Evolutionary conservation across 805 yeast genomes (phyloP), one percentile per base, ranked within the genome.

Genomic region (Cyberlindnera maclurae): DNA sequence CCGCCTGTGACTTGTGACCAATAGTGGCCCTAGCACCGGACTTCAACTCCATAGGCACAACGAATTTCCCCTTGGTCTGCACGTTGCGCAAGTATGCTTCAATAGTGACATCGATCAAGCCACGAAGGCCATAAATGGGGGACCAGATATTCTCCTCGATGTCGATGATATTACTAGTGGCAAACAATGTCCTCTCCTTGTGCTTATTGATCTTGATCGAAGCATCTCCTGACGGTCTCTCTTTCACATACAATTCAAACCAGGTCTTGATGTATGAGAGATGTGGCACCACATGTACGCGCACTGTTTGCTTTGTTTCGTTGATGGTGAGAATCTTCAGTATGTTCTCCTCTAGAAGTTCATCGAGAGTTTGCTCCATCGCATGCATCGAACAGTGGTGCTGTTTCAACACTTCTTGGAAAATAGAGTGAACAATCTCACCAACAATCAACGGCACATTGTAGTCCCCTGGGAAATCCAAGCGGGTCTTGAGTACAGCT

Each of bases 81-180:
- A 52, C 44, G 5, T 65, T 66, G 32, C 63, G 63, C 8, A 71
- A 54, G 18, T 63, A 58, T 0, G 83, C 82, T 47, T 82, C 82
- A 2, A 87, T 70, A 0, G 96, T 87, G 3, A 82, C 96, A 63
- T 93, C 99, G 13, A 89, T 77, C 49, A 81, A 75, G 0, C 99
- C 99, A 48, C 86, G 76, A 8, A 93, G 60, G 0, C 99, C 99
- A 63, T 73, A 88, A 54, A 75, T 71, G 0, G 97, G 95, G 0
- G 97, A 86, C 87, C 95, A 79, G 12, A 93, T 80, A 50, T 79
- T 83, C 52, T 93, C 97, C 59, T 93, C 99, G 9, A 86, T 75
- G 52, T 85, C 96, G 26, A 86, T 64, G 8, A 88, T 73, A 41
- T 80, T 77, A 12, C 75, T 65, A 0, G 83, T 77, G 0, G 80